phyloP scores from a whole-genome alignment of 2,329 filamentous ascomycete species.

The Juglanconis juglandina region DNA sequence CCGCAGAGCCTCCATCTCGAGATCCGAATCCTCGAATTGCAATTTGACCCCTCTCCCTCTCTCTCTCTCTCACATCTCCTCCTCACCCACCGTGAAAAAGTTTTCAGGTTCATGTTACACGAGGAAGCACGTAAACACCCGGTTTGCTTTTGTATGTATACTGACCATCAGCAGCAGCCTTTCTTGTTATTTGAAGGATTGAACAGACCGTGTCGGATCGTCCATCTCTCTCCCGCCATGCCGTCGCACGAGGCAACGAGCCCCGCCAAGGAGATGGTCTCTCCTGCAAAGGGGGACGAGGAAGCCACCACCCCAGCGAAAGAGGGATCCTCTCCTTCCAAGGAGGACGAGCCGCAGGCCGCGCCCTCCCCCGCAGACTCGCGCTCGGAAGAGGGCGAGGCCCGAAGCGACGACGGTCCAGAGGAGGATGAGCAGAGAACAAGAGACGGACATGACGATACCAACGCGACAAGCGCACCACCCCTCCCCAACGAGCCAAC shows the following conservation, averaged over 20 bases:
- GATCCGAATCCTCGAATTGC: neutral
- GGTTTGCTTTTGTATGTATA: slow-evolving; percentile 11
- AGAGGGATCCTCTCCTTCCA: neutral
- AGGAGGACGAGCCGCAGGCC: slow-evolving; percentile 6
- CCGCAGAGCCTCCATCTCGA: neutral
- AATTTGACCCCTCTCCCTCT: slow-evolving; percentile 16
- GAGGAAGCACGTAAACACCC: slow-evolving; percentile 15
- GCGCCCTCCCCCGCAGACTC: slow-evolving; percentile 10
- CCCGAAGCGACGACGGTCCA: slow-evolving; percentile 9
- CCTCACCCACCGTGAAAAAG: slow-evolving; percentile 15
- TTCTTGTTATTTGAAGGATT: neutral
- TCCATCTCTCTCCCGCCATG: neutral
- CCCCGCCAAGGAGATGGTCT: neutral
- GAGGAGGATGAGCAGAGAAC: neutral
- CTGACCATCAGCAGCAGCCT: slow-evolving; percentile 13
- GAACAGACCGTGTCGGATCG: neutral
- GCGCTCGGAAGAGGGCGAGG: slow-evolving; percentile 17
- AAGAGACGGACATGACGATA: neutral
- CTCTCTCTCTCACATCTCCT: neutral
- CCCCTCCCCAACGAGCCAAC: slow-evolving; percentile 15
- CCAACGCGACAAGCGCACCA: slow-evolving; percentile 1
- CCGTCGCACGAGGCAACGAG: slow-evolving; percentile 11
- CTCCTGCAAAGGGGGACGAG: neutral
- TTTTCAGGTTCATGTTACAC: slow-evolving; percentile 7
- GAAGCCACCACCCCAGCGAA: neutral